Conservation (phyloP, 495 filamentous ascomycete species). For the Neurospora tetrasperma region DNA sequence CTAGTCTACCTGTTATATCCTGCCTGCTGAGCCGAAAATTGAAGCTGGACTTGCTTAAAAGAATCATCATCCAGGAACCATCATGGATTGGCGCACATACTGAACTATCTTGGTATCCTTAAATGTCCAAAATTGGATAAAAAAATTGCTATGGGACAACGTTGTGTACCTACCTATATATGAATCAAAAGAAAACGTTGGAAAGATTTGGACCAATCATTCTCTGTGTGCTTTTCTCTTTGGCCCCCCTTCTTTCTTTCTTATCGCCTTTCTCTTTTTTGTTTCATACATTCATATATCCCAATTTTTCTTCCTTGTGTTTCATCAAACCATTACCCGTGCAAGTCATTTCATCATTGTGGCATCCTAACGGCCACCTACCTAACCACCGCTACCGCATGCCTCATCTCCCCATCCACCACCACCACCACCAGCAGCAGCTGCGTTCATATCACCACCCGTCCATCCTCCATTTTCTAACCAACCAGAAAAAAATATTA, state of each 20-base stretch:
- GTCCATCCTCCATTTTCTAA: not conserved
- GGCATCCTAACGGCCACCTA: not conserved
- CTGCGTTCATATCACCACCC: not conserved
- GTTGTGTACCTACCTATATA: not conserved
- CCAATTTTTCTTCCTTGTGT: not conserved
- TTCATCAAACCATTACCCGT: not conserved
- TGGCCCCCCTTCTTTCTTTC: not conserved
- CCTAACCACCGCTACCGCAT: not conserved
- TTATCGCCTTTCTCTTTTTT: not conserved
- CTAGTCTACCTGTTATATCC: not conserved
- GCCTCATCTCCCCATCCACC: not conserved
- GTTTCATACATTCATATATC: not conserved
- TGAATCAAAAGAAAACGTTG: not conserved
- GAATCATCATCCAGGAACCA: too few species aligned
- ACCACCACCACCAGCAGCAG: not conserved
- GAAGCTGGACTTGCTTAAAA: too few species aligned
- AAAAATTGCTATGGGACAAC: not conserved
- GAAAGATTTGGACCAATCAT: not conserved
- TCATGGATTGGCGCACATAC: too few species aligned
- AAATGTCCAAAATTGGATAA: not conserved
- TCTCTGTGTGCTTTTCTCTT: not conserved
- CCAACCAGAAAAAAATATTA: not conserved
- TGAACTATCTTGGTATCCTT: too few species aligned
- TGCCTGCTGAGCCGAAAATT: not conserved
- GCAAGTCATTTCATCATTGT: not conserved